phyloP scores from a whole-genome alignment of 2,329 filamentous ascomycete species.

The Thelonectria blattea region DNA sequence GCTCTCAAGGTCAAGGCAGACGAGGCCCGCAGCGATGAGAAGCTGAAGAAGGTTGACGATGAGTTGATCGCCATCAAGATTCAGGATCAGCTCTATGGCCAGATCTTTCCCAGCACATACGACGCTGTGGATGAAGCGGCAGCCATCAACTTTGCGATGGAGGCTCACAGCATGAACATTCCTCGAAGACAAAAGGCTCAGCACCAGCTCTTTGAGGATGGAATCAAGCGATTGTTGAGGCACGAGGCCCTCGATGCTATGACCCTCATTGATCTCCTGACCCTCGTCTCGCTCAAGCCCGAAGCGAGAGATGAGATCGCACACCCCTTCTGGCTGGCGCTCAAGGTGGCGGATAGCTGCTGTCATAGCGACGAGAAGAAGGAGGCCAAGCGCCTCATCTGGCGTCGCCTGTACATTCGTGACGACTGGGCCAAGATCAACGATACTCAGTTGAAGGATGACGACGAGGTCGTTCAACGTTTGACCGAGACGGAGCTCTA shows the following conservation, averaged over 20 bases:
- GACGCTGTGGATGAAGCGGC: slow-evolving; percentile 81
- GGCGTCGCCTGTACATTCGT: slow-evolving; percentile 83
- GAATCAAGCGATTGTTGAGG: slow-evolving; percentile 71
- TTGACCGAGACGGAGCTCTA: slow-evolving; percentile 72
- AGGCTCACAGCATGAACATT: slow-evolving; percentile 64
- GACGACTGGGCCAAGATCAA: slow-evolving; percentile 87
- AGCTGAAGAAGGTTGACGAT: slow-evolving; percentile 62
- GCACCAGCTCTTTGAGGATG: slow-evolving; percentile 73
- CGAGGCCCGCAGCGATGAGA: slow-evolving; percentile 48
- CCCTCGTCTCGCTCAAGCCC: slow-evolving; percentile 65
- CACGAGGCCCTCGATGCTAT: slow-evolving; percentile 73
- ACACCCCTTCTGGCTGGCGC: slow-evolving; percentile 77
- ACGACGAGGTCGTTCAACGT: slow-evolving; percentile 67
- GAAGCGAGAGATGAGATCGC: slow-evolving; percentile 59
- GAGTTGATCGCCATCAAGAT: slow-evolving; percentile 74
- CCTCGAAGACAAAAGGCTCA: slow-evolving; percentile 69
- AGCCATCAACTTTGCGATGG: slow-evolving; percentile 76
- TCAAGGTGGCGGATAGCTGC: slow-evolving; percentile 64
- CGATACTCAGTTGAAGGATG: slow-evolving; percentile 75
- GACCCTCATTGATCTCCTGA: slow-evolving; percentile 76
- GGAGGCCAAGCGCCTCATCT: slow-evolving; percentile 70
- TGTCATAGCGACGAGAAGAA: slow-evolving; percentile 62
- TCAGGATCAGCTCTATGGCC: slow-evolving; percentile 79
- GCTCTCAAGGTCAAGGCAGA: slow-evolving; percentile 48
- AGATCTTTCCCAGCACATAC: slow-evolving; percentile 70